Base-by-base conservation (phyloP, 1,139 yeast genomes). In the Yamadazyma taylorii region DNA sequence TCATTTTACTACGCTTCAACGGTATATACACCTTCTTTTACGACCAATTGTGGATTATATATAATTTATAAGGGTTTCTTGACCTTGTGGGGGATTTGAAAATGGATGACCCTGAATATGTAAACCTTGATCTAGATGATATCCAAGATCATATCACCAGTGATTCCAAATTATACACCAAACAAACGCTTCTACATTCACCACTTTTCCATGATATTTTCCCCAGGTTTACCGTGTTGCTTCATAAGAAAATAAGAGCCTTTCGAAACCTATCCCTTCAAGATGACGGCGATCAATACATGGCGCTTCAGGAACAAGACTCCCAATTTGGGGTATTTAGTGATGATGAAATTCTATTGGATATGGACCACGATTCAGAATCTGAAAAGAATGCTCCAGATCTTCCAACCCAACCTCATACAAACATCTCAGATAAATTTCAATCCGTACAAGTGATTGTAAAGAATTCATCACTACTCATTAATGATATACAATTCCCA, bases 251-350 rank as follows among this genome's bases (percentile, higher is more conserved):
- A 11, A 58, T 66, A 24, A 45, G 53, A 13, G 73, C 70, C 7
- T 55, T 69, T 21, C 41, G 62, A 13, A 60, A 65, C 43, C 45
- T 56, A 5, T 59, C 69, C 8, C 52, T 63, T 21, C 66, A 67
- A 38, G 75, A 69, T 33, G 74, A 67, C 33, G 59, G 56, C 17
- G 68, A 66, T 45, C 75, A 69, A 43, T 55, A 53, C 15, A 40
- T 67, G 32, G 55, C 62, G 3, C 63, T 68, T 1, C 60, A 56
- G 17, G 72, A 65, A 29, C 66, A 61, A 30, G 75, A 70, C 41
- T 69, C 75, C 0, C 73, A 67, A 44, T 49, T 58, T 41, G 71
- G 63, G 26, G 67, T 57, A 10, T 67, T 68, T 40, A 55, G 58
- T 34, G 75, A 68, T 27, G 69, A 59, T 30, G 60, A 55, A 9